phyloP scores from a whole-genome alignment of 495 filamentous ascomycete species.

The Trichoderma virens region DNA sequence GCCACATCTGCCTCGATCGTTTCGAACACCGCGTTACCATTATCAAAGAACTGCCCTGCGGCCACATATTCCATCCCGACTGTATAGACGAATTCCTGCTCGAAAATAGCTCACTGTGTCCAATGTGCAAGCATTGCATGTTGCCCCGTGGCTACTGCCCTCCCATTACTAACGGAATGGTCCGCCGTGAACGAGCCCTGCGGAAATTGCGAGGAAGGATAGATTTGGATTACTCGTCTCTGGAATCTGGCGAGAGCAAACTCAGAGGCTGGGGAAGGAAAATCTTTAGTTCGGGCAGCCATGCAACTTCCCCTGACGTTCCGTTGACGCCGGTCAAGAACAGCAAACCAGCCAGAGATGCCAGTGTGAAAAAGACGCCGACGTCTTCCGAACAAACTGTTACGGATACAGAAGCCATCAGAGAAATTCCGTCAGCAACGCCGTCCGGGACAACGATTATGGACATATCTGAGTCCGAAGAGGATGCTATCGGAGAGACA shows the following conservation, averaged over 20 bases:
- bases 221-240: conserved; percentile 16
- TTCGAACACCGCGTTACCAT: conserved; percentile 58
- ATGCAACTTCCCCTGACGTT: background rate
- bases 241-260: conserved; percentile 9
- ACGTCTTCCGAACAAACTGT: background rate
- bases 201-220: conserved; percentile 32
- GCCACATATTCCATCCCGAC: conserved; percentile 83
- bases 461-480: background rate
- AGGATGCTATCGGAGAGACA: background rate
- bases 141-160: conserved; percentile 60
- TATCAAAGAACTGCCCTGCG: conserved; percentile 78
- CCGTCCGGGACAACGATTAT: background rate
- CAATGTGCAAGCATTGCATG: conserved; percentile 75
- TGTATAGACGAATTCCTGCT: conserved; percentile 79
- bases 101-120: conserved; percentile 69
- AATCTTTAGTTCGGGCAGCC: conserved; percentile 12
- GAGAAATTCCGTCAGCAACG: background rate
- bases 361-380: background rate
- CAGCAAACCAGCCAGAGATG: conserved; percentile 1
- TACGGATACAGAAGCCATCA: background rate
- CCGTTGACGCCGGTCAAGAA: conserved; percentile 15
- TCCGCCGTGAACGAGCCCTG: conserved; percentile 58
- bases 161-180: conserved; percentile 74
- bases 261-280: conserved; percentile 15
- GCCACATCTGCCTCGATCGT: conserved; percentile 79